Base-by-base conservation (phyloP, 352 stramenopile species). In the Achlya hypogyna region DNA sequence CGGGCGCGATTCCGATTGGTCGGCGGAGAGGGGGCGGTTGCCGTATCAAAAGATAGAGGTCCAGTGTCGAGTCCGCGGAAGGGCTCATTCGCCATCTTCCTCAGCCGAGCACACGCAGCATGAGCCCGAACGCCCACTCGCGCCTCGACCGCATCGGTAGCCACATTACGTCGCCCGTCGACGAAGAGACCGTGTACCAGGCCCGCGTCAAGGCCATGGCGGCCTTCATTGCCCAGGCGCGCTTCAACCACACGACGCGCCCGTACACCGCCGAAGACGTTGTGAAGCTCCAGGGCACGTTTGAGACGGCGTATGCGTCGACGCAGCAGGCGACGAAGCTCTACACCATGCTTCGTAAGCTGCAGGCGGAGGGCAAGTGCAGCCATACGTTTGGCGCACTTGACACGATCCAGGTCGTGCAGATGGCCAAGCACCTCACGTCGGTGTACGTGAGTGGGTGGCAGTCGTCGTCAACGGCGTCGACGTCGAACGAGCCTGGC, bases 391-490 rank as follows among this genome's bases (percentile, higher is more conserved):
- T 95, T 69, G 86, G 86, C 51, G 86, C 86, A 51, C 81, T 95
- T 38, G 86, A 99, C 83, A 92, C 95, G 59, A 96, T 98, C 54
- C 94, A 98, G 74, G 89, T 97, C n/a, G 87, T 91, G 64, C 88
- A 97, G 67, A 97, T 97, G 91, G 87, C 89, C 69, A 89, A 93
- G 64, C 81, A 98, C 81, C 81, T 99, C 56, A 93, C 88, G 53
- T 94, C 80, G 9, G 90, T 99, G 60, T 99, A 99, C 80, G 84
- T 99, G 27, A 97, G 84, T 70, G 97, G 97, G 71, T 99, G 97
- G 96, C 97, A 99, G 75, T 98, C 93, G 74, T 98, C 85, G 59
- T 96, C 85, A 34, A 97, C 90, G 52, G 89, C 90, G 49, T 97
- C 87, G 63, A 97, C 88, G 43, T 98, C 91, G 65, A 99, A 99